Base-by-base conservation (phyloP, 2,329 filamentous ascomycete species). In the Colletotrichum sp. region DNA sequence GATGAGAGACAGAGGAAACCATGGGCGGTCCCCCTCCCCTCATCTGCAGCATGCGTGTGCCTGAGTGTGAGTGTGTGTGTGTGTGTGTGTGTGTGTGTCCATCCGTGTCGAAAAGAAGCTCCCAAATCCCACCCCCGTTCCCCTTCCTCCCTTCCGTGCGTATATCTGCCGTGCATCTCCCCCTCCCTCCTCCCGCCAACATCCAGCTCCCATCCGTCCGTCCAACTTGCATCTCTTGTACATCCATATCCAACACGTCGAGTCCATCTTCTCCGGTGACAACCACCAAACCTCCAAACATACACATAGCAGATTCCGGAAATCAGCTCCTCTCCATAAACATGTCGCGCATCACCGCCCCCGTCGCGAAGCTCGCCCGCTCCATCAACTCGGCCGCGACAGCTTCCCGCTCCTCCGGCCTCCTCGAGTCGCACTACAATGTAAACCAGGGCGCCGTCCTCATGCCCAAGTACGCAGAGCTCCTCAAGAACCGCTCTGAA, bases 281-380 rank as follows among this genome's bases (percentile, higher is more conserved):
- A 32, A 34, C 69, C 15, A 61, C 26, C 30, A 69, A 43, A 32
- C 28, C 77, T 72, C 70, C 65, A 48, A 43, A 77, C 58, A 43
- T 13, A 61, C 30, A 30, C 34, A 55, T 36, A 32, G 61, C 73
- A 52, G 26, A 61, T 66, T 58, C 28, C 9, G 62, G 62, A 24
- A 66, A 52, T 52, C 38, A 32, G 62, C 62, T 66, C 34, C 34
- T 13, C 8, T 0, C 34, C 16, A 58, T 26, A 52, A 82, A 24
- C 73, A 90, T 90, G 86, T 89, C 89, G 64, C 84, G 89, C 80
- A 84, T 90, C 76, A 87, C 88, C 18, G 85, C 86, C 61, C 87
- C 88, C 81, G 83, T 87, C 78, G 82, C 85, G 80, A 89, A 89
- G 83, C 84, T 90, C 80, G 78, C 87, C 78, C 86, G 89, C 77